Evolutionary conservation across 169 alveolate species (phyloP).

Genomic region (Amoebophrya sp.): DNA sequence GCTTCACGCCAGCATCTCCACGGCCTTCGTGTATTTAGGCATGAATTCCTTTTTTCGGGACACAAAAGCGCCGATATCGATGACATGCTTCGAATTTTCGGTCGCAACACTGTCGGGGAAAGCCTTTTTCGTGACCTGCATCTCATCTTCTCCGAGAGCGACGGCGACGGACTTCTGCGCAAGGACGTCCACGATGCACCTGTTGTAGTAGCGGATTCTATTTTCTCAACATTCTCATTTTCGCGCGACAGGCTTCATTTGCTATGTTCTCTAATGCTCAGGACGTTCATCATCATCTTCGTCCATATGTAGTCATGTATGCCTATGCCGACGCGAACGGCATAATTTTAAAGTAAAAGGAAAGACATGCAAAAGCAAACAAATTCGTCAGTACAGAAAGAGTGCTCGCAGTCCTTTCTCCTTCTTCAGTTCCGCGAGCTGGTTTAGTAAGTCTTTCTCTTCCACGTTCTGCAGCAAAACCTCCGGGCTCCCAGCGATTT

Average conservation of each 20-base stretch:
- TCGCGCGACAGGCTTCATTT: too few relatives aligned
- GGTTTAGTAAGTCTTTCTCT: background rate
- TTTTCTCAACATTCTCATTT: too few relatives aligned
- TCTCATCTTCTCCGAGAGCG: background rate
- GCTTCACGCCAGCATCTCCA: too few relatives aligned
- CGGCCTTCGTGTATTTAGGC: background rate
- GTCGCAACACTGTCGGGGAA: too few relatives aligned
- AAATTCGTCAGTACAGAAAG: background rate
- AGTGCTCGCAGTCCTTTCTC: background rate
- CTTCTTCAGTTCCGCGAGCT: background rate
- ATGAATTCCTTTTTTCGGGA: background rate
- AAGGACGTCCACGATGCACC: slow-evolving; percentile 1
- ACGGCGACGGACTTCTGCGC: background rate
- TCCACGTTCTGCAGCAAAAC: background rate
- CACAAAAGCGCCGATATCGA: background rate
- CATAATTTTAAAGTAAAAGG: too few relatives aligned
- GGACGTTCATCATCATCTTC: too few relatives aligned
- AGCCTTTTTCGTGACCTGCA: background rate
- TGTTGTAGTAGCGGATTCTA: too few relatives aligned
- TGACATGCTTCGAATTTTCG: too few relatives aligned
- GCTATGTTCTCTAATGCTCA: too few relatives aligned
- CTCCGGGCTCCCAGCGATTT: background rate
- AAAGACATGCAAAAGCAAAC: too few relatives aligned
- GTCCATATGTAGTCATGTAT: too few relatives aligned
- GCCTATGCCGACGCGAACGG: too few relatives aligned